A percentile compares a stretch with the other conserved stretches of the same genome.
phyloP scores from a whole-genome alignment of 164 flowering plant genomes.

The Nymphaea thermarum region DNA sequence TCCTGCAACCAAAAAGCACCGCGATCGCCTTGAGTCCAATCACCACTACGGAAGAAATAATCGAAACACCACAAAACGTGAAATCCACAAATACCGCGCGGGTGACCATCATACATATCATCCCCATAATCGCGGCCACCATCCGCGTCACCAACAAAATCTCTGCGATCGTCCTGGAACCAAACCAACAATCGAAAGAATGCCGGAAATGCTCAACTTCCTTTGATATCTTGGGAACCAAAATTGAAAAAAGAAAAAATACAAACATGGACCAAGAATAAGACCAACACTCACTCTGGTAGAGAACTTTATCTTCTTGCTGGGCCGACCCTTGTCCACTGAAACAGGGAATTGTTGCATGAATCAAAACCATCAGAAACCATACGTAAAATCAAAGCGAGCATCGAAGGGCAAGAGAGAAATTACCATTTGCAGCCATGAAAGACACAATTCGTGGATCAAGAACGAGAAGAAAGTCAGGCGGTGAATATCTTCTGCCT shows the following conservation, averaged over 20 bases:
- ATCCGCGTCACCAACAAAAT: slow-evolving; percentile 13
- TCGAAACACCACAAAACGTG: too few species aligned
- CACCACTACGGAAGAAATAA: background rate
- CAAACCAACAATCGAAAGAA: background rate
- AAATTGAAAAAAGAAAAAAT: background rate
- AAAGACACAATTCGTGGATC: background rate
- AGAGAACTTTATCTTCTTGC: slow-evolving; percentile 36
- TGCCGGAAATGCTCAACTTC: background rate
- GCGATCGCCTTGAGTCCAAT: background rate
- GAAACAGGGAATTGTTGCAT: slow-evolving; percentile 4
- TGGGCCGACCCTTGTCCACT: slow-evolving; percentile 50
- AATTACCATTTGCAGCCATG: background rate
- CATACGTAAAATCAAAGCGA: background rate
- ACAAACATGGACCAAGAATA: background rate
- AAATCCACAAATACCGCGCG: slow-evolving; percentile 1
- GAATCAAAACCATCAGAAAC: background rate
- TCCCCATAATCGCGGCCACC: slow-evolving; percentile 10
- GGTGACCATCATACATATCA: slow-evolving; percentile 20
- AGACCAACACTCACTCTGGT: slow-evolving; percentile 13
- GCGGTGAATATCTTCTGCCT: background rate
- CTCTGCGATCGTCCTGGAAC: slow-evolving; percentile 17
- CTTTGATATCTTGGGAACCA: background rate
- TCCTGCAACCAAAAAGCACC: slow-evolving; percentile 11
- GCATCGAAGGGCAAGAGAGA: background rate
- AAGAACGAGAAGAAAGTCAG: background rate